Evolutionary conservation across 2,329 filamentous ascomycete genomes (phyloP).

Genomic region (Bisporella sp.): DNA sequence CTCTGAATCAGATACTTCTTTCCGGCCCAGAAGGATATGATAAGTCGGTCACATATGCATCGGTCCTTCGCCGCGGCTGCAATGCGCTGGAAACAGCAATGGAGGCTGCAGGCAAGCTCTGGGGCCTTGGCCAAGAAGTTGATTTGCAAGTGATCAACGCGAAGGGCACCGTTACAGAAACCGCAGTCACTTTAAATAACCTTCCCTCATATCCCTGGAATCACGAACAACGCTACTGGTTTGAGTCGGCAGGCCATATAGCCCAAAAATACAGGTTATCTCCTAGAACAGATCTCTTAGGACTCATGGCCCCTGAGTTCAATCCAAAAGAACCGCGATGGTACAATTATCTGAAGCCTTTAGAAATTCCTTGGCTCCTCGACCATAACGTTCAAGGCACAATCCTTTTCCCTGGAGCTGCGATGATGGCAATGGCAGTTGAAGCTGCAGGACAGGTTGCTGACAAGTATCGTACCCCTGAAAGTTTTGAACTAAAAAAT

Average conservation of each 20-base stretch:
- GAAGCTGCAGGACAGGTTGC: slow-evolving; percentile 16
- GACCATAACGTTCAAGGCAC: slow-evolving; percentile 19
- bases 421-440: slow-evolving; percentile 26
- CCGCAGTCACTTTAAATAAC: slow-evolving; percentile 27
- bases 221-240: slow-evolving; percentile 42
- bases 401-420: slow-evolving; percentile 25
- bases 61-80: slow-evolving; percentile 9
- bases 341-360: slow-evolving; percentile 21
- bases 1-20: slow-evolving; percentile 15
- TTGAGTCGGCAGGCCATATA: slow-evolving; percentile 40
- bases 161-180: background rate
- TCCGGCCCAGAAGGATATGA: background rate
- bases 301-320: slow-evolving; percentile 14
- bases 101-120: slow-evolving; percentile 11
- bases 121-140: slow-evolving; percentile 6
- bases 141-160: slow-evolving; percentile 9
- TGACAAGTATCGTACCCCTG: background rate
- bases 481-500: slow-evolving; percentile 26
- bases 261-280: slow-evolving; percentile 36
- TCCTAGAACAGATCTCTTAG: slow-evolving; percentile 31
- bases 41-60: slow-evolving; percentile 4
- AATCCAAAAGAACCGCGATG: slow-evolving; percentile 21
- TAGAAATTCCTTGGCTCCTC: slow-evolving; percentile 24
- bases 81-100: slow-evolving; percentile 11
- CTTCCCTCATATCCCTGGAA: slow-evolving; percentile 48